Base-by-base conservation (phyloP, 1,139 yeast genomes). In the Citeromyces siamensis region DNA sequence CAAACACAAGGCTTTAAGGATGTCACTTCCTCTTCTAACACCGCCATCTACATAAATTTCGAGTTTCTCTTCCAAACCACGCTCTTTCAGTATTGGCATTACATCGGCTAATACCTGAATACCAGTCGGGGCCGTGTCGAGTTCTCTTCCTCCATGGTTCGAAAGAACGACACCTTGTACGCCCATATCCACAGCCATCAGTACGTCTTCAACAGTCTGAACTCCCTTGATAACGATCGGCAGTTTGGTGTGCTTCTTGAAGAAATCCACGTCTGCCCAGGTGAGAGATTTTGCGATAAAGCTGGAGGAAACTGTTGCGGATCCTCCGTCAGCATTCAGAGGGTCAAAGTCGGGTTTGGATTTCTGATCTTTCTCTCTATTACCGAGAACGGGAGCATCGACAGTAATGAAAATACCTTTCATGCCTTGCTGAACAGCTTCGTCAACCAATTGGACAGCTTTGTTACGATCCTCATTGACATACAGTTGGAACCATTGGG, bases 361-460 rank as follows among this genome's bases (percentile, higher is more conserved):
- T 51, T 69, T 63, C 57, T 66, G 67, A 47, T 75, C 75, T 45
- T 53, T 55, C 55, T 88, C 96, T 47, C 97, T 74, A 46, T 94
- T 73, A n/a, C 97, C 97, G 40, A 86, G 66, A 45, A 84, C 85
- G 3, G 96, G 96, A 1, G 96, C 95, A 60, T 88, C 97, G 3
- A 86, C 96, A 0, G 95, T 85, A 38, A 85, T 74, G 53, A 83
- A 83, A 17, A 85, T 62, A 1, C 88, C 95, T 50, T 77, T 78
- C 49, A 81, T 65, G 0, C 95, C 94, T 35, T 85, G 59, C 35
- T 59, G 50, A 55, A 81, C 94, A 1, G 93, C 94, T 46, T 79
- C 80, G 45, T 67, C 65, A 19, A 84, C 75, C 46, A 82, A 65
- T 27, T 64, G 56, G 35, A 63, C 61, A 31, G 90, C 77, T 35